Evolutionary conservation across 768 basidiomycete genomes (phyloP), one percentile per base, ranked within the genome.

Genomic region (Tulasnella sp.): DNA sequence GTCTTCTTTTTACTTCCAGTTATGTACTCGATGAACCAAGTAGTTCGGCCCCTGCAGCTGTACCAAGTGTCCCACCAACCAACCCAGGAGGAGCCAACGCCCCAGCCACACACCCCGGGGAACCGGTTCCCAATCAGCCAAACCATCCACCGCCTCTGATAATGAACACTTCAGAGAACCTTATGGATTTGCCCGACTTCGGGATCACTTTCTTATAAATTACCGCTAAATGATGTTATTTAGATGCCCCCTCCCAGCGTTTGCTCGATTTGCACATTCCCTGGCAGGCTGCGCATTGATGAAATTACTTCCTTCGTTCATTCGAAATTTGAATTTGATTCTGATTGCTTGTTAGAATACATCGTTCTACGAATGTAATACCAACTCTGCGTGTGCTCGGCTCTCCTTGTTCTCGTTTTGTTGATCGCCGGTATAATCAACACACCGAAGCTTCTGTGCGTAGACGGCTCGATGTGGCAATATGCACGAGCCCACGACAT

Each of bases 231-330:
- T 5, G 52, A 24, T 52, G 21, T 52, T n/a, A 68, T 68, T 34
- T 34, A 14, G 31, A 68, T 68, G 62, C 34, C 62, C 62, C 62
- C 62, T 68, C 62, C 62, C 62, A 68, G 62, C 62, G 62, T 68
- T 68, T 68, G 62, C 12, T 14, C 31, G 16, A n/a, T n/a, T n/a
- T n/a, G 16, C 27, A 9, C 62, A 68, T 68, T 36, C 62, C 62
- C 62, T 68, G 62, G 62, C 62, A 68, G 62, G 34, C 62, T 31
- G 62, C 14, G 34, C 62, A 68, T 68, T 14, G 16, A 16, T 44
- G 44, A 44, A 14, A 18, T 44, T 44, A 44, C 12, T 16, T 44
- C 19, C 19, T 44, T 34, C 31, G 31, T 9, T 36, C 24, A 6
- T n/a, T n/a, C 52, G n/a, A 52, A 5, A n/a, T n/a, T 52, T 18